A percentile compares a stretch with the other conserved stretches of the same genome.
Evolutionary conservation across 176 grass and related monocot genomes (phyloP).

Genomic region (Alopecurus myosuroides): DNA sequence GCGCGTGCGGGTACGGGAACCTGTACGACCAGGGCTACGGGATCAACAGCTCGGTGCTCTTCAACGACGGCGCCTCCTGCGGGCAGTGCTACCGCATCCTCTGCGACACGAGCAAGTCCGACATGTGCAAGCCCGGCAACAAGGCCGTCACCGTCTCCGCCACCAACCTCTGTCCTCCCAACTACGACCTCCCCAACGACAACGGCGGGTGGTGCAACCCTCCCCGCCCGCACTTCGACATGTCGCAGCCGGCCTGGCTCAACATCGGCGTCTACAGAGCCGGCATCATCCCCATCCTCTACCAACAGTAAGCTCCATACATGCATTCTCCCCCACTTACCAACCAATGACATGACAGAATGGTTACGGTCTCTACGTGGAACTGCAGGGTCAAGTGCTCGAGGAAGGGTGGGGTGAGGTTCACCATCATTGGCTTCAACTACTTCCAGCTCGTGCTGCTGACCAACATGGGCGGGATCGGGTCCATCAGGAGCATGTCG

Average conservation of each 20-base stretch:
- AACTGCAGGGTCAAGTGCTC: slow-evolving; percentile 39
- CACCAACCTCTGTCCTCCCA: background rate
- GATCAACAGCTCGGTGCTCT: slow-evolving; percentile 34
- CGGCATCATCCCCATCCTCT: background rate
- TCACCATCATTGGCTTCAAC: slow-evolving; percentile 33
- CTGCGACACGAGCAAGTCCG: slow-evolving; percentile 16
- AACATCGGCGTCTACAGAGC: background rate
- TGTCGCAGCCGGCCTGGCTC: background rate
- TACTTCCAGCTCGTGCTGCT: slow-evolving; percentile 42
- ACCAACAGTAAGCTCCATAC: background rate
- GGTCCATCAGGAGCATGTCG: background rate
- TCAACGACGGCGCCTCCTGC: slow-evolving; percentile 44
- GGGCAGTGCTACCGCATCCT: slow-evolving; percentile 52
- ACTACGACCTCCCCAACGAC: background rate
- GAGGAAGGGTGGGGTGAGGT: background rate
- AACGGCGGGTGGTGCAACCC: background rate
- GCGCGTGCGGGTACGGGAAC: slow-evolving; percentile 52
- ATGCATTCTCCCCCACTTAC: too few relatives aligned
- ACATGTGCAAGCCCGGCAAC: background rate
- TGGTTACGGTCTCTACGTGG: background rate
- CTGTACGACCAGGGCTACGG: slow-evolving; percentile 45
- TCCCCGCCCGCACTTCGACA: background rate
- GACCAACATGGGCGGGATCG: slow-evolving; percentile 32
- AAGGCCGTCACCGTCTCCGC: background rate
- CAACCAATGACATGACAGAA: background rate